Evolutionary conservation across 1,284 basidiomycete genomes (phyloP).

Genomic region (Amylostereum areolatum): DNA sequence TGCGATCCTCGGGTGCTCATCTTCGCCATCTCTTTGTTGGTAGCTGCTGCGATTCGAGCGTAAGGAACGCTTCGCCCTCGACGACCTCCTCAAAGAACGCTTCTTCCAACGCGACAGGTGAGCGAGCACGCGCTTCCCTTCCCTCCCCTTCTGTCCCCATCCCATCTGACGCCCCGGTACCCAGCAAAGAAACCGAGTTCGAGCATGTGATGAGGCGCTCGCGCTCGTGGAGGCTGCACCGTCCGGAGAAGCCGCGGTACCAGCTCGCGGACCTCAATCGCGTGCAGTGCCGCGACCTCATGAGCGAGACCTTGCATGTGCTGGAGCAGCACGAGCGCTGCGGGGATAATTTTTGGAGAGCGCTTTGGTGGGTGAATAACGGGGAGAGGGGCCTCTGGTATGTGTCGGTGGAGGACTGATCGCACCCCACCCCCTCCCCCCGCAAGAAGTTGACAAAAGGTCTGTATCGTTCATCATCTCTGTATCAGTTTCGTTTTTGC

Average conservation of each 20-base stretch:
- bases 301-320: too few relatives aligned
- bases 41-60: conserved; percentile 22
- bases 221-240: conserved; percentile 9
- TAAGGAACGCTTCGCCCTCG: conserved; percentile 19
- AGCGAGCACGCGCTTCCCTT: neutral
- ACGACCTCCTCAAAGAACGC: conserved; percentile 20
- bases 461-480: too few relatives aligned
- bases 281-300: too few relatives aligned
- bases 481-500: too few relatives aligned
- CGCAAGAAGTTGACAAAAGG: too few relatives aligned
- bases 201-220: conserved; percentile 9
- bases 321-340: too few relatives aligned
- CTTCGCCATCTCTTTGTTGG: neutral
- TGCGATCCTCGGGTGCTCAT: neutral
- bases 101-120: conserved; percentile 22
- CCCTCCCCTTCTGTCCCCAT: neutral
- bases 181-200: conserved; percentile 5
- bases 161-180: conserved; percentile 1
- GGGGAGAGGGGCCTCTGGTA: too few relatives aligned
- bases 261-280: neutral
- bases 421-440: too few relatives aligned
- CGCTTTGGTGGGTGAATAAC: too few relatives aligned
- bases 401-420: too few relatives aligned
- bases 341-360: too few relatives aligned
- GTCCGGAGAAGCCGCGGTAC: conserved; percentile 13